Evolutionary conservation across 352 stramenopile genomes (phyloP).

Genomic region (Phytophthora tentaculata): DNA sequence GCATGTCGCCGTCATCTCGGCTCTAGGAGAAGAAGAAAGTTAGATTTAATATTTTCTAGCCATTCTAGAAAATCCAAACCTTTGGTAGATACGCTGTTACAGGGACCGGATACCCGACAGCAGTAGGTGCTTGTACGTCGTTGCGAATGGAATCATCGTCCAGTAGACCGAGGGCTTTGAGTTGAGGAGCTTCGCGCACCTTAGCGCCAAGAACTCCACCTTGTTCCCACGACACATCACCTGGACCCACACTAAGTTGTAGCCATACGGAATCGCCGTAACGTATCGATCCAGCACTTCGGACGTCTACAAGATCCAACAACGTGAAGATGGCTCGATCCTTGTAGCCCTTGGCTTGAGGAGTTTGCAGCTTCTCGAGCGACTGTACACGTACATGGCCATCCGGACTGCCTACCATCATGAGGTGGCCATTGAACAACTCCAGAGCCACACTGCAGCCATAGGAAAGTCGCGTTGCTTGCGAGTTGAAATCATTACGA

Average conservation of each 20-base stretch:
- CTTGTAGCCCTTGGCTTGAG: constrained; percentile 56
- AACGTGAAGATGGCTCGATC: constrained; percentile 77
- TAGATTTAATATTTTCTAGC: not conserved
- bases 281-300: constrained; percentile 68
- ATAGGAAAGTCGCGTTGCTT: constrained; percentile 64
- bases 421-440: constrained; percentile 77
- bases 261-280: constrained; percentile 84
- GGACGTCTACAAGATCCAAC: constrained; percentile 65
- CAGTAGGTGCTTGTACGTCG: constrained; percentile 43
- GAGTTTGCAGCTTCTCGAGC: constrained; percentile 61
- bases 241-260: constrained; percentile 69
- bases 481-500: constrained; percentile 78
- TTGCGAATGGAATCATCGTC: constrained; percentile 58
- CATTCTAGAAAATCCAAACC: constrained; percentile 31
- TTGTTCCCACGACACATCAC: constrained; percentile 76
- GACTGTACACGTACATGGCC: constrained; percentile 66
- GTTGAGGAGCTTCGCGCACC: constrained; percentile 73
- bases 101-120: constrained; percentile 66
- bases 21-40: constrained; percentile 36
- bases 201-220: constrained; percentile 77
- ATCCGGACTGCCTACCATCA: constrained; percentile 72
- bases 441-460: constrained; percentile 74
- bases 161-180: constrained; percentile 64
- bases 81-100: constrained; percentile 78
- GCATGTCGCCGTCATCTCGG: constrained; percentile 71